Conservation (phyloP, 352 stramenopile genomes). For the Hyaloperonospora arabidopsidis region DNA sequence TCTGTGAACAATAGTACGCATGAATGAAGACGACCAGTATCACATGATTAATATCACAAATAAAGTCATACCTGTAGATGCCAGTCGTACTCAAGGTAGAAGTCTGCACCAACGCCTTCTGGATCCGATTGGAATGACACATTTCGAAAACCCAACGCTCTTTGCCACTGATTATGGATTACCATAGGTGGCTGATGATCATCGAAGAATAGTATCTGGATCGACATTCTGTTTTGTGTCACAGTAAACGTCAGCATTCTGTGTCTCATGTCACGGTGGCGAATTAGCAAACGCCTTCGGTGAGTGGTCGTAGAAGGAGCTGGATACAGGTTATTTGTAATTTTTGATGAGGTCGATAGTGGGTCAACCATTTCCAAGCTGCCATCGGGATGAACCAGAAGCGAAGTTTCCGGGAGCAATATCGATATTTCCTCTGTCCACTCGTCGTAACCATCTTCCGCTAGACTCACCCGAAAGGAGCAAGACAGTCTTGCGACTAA, state of each 20-base stretch:
- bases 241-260: conserved; percentile 70
- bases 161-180: conserved; percentile 58
- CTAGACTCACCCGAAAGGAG: conserved; percentile 34
- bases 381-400: conserved; percentile 28
- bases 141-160: conserved; percentile 43
- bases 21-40: not conserved
- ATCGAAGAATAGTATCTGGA: conserved; percentile 62
- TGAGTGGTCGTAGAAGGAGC: conserved; percentile 36
- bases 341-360: conserved; percentile 9
- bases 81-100: conserved; percentile 79
- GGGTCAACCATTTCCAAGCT: conserved; percentile 24
- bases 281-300: conserved; percentile 54
- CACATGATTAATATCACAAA: not conserved
- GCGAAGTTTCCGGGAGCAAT: conserved; percentile 29
- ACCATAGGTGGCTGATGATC: conserved; percentile 58
- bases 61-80: conserved; percentile 22
- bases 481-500: conserved; percentile 43
- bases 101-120: conserved; percentile 41
- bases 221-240: conserved; percentile 34
- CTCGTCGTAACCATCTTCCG: conserved; percentile 31
- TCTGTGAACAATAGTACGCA: conserved; percentile 5
- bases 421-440: conserved; percentile 47
- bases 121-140: conserved; percentile 37
- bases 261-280: conserved; percentile 36
- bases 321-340: conserved; percentile 30